Conservation (phyloP, 2,329 filamentous ascomycete genomes). For the Claviceps sp. region DNA sequence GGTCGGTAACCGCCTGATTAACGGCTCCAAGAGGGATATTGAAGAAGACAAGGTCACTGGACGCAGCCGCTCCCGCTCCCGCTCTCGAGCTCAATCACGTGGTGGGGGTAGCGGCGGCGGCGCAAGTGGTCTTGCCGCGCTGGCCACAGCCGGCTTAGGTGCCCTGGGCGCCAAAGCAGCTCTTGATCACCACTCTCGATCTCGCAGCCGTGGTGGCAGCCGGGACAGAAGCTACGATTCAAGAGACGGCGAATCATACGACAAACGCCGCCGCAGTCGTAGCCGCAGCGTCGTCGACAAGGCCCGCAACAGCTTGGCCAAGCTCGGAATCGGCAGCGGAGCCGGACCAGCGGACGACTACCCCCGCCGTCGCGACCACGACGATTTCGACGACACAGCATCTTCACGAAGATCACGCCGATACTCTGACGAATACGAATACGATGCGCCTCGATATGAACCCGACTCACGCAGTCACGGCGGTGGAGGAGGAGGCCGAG, state of each 20-base stretch:
- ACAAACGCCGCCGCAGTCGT: slow-evolving; percentile 34
- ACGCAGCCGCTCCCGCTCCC: slow-evolving; percentile 57
- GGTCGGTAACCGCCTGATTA: slow-evolving; percentile 71
- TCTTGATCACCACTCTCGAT: slow-evolving; percentile 32
- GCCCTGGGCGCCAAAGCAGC: slow-evolving; percentile 50
- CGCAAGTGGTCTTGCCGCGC: slow-evolving; percentile 42
- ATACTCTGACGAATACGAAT: slow-evolving; percentile 33
- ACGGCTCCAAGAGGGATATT: slow-evolving; percentile 59
- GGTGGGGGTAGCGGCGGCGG: slow-evolving; percentile 29
- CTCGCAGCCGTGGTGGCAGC: slow-evolving; percentile 36
- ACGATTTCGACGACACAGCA: slow-evolving; percentile 30
- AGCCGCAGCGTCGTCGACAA: slow-evolving; percentile 54
- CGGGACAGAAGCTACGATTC: slow-evolving; percentile 31
- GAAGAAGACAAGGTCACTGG: slow-evolving; percentile 45
- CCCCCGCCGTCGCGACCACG: slow-evolving; percentile 26
- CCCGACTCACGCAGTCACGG: slow-evolving; percentile 15
- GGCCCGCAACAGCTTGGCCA: slow-evolving; percentile 47
- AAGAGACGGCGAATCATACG: slow-evolving; percentile 29
- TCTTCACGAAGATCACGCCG: slow-evolving; percentile 24
- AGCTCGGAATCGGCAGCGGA: slow-evolving; percentile 43
- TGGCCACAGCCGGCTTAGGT: slow-evolving; percentile 49
- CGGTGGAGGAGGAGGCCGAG: slow-evolving; percentile 13
- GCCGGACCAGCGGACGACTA: slow-evolving; percentile 26
- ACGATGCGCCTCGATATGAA: slow-evolving; percentile 26
- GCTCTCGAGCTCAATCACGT: slow-evolving; percentile 49